A percentile compares a stretch with the other conserved stretches of the same genome.
Evolutionary conservation across 371 early-diverging fungal genomes (phyloP).

Genomic region (Rhizopus sp.): DNA sequence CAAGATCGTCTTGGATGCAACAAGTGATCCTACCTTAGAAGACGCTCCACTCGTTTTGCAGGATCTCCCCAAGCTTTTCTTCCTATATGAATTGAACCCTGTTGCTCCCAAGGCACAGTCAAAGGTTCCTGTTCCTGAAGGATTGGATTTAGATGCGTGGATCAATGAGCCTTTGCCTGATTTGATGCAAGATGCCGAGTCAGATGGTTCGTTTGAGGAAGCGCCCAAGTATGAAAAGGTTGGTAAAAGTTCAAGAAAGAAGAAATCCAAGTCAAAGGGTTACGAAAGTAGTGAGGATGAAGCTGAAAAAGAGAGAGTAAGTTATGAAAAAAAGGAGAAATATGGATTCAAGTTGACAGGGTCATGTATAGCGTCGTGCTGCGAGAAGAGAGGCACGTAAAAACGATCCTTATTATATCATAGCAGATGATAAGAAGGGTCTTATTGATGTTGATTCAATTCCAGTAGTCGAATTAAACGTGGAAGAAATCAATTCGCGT

Average conservation of each 20-base stretch:
- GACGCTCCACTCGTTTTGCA: slow-evolving; percentile 40
- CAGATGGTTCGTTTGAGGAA: slow-evolving; percentile 37
- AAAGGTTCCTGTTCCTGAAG: slow-evolving; percentile 89
- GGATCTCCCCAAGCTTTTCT: slow-evolving; percentile 68
- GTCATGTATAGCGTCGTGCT: slow-evolving; percentile 50
- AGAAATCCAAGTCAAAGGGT: slow-evolving; percentile 37
- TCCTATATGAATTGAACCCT: slow-evolving; percentile 86
- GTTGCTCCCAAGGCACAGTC: slow-evolving; percentile 91
- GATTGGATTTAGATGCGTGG: slow-evolving; percentile 82
- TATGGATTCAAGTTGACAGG: not conserved
- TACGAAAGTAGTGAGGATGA: slow-evolving; percentile 38
- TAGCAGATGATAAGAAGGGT: slow-evolving; percentile 27
- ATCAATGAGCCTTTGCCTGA: slow-evolving; percentile 76
- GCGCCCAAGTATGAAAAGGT: slow-evolving; percentile 1
- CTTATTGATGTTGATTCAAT: slow-evolving; percentile 76
- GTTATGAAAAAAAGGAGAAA: not conserved
- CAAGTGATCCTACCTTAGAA: slow-evolving; percentile 9
- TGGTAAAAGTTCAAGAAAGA: slow-evolving; percentile 13
- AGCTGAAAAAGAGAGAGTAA: slow-evolving; percentile 39
- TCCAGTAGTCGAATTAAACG: slow-evolving; percentile 76
- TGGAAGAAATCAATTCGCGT: slow-evolving; percentile 59
- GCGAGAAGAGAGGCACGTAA: slow-evolving; percentile 64
- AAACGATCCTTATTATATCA: slow-evolving; percentile 80
- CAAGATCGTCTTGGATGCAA: slow-evolving; percentile 46
- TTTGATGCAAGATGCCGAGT: slow-evolving; percentile 43